A percentile compares a stretch with the other conserved stretches of the same genome.
phyloP scores from a whole-genome alignment of 345 rosid genomes.

The Rhizophora apiculata region DNA sequence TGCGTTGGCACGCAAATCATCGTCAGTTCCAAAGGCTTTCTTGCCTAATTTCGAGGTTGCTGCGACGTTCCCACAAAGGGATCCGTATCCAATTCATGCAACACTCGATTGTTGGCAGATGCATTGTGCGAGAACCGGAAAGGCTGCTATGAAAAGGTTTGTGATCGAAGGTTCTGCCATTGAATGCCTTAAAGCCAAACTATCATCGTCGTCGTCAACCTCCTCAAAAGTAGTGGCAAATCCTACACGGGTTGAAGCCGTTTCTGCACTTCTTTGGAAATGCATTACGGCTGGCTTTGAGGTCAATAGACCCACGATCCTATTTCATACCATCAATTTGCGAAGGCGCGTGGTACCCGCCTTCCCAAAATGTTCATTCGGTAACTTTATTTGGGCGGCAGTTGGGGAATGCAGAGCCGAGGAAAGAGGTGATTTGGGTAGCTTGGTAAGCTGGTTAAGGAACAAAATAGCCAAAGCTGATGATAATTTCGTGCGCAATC shows the following conservation, averaged over 20 bases:
- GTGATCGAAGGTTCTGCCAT: neutral
- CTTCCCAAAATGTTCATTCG: neutral
- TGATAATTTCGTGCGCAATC: neutral
- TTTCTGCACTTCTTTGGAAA: constrained; percentile 1
- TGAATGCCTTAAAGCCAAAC: neutral
- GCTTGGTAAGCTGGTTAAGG: neutral
- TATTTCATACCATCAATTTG: neutral
- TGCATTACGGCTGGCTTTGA: neutral
- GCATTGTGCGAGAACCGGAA: neutral
- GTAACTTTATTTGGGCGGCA: neutral
- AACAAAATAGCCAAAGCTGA: neutral
- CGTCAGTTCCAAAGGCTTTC: neutral
- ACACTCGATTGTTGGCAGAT: neutral
- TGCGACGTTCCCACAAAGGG: constrained; percentile 26
- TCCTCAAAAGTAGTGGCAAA: neutral
- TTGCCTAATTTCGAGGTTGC: constrained; percentile 36
- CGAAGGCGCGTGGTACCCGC: neutral
- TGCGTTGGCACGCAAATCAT: constrained; percentile 17
- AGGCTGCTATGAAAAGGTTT: neutral
- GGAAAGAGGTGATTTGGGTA: neutral
- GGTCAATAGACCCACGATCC: neutral
- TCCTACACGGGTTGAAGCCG: constrained; percentile 8
- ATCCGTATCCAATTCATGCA: neutral
- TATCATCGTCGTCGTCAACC: neutral
- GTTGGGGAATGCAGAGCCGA: too few relatives aligned